Base-by-base conservation (phyloP, 2,329 filamentous ascomycete species). In the Sphaerulina musiva region DNA sequence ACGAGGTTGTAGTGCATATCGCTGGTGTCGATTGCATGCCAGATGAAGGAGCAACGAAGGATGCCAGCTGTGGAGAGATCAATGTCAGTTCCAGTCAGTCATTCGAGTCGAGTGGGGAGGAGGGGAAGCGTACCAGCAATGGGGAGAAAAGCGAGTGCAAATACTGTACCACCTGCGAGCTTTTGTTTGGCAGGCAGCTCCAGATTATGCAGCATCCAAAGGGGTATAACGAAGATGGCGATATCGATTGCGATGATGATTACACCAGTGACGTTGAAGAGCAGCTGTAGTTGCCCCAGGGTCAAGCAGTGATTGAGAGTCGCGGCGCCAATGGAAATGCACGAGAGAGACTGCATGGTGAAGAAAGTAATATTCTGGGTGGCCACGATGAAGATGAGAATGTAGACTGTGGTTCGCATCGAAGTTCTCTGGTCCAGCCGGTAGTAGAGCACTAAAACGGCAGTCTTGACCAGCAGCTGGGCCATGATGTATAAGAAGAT, bases 11-110 rank as follows among this genome's bases (percentile, higher is more conserved):
- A 58, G 40, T 54, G 54, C 5, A 56, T 36, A 11, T 60, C 53
- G 4, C 34, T 7, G 2, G 48, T 46, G 20, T 49, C 43, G 29
- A 56, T 47, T 10, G 57, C 47, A 20, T 46, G 26, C 58, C 58
- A 60, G 43, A 42, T 43, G 42, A 56, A 60, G 46, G 51, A 60
- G 38, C 49, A 56, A 42, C 53, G 57, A 20, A 60, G 32, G 26
- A 49, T 55, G 42, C 55, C 48, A 23, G 58, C 58, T 58, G 20
- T 7, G 2, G n/a, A 34, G 9, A 17, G 26, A 29, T 29, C n/a
- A 14, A 14, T 4, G 26, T 51, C 17, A 51, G 48, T 20, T 14
- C 20, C 11, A 12, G 11, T 9, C 14, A 17, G n/a, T 38, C 38
- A 12, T 32, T 23, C 9, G 10, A n/a, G 31, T 43, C 40, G 10